Evolutionary conservation across 2,329 filamentous ascomycete genomes (phyloP), one percentile per base, ranked within the genome.

Genomic region (Dactylellina cionopaga): DNA sequence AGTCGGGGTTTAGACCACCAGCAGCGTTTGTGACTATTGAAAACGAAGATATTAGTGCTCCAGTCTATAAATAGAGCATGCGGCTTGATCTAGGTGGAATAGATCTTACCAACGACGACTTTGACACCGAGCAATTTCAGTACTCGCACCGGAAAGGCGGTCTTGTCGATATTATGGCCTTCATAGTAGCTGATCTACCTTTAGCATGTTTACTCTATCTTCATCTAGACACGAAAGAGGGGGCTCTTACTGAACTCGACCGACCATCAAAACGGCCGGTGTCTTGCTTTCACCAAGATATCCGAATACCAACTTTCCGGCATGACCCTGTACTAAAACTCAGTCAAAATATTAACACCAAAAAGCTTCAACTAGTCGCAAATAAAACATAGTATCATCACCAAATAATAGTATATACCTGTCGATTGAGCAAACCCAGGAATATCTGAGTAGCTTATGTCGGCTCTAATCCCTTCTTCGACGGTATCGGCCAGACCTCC

Each of bases 281-380:
- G 83, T 83, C 74, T 84, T 81, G 44, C 81, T 79, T 15, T 80
- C 78, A 1, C 85, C 85, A 65, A 89, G 82, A 25, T 84, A 82
- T 13, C 87, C 87, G 79, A 89, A 89, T 6, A 89, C 85, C 65
- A 90, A 82, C 78, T 88, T 88, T 49, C 87, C 87, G 70, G 85
- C 86, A 83, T 90, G 87, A 29, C 87, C 87, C 47, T 82, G 80
- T 13, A 88, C 81, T 82, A 74, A 41, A 69, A 13, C 15, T 29
- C 29, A 4, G 44, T 29, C 59, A 31, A 37, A 39, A 25, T 29
- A 49, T 58, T 33, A 72, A 55, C 51, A 56, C 31, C 15, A 54
- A 37, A 5, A 13, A 22, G 54, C 37, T 17, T 11, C 41, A 25
- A 17, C 52, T 27, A 59, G 9, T 15, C 22, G 6, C 39, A 17